Evolutionary conservation across 331 rosid species (phyloP).

Genomic region (Malus hybrid): DNA sequence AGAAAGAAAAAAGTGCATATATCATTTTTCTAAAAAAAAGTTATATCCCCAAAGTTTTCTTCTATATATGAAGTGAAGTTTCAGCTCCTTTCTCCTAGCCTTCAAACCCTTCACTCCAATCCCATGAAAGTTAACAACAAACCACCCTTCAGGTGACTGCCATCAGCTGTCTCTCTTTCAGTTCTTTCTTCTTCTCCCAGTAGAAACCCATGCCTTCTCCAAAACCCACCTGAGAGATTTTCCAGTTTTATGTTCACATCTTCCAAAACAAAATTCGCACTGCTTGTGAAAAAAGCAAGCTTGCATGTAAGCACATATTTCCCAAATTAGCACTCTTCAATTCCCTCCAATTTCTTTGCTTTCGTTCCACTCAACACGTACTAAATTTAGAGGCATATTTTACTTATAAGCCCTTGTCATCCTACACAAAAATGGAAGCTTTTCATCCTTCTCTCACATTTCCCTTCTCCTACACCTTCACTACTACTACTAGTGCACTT

Average conservation of each 20-base stretch:
- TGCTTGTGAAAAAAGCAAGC: not conserved
- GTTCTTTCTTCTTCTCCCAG: slow-evolving; percentile 8
- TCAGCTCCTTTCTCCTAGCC: slow-evolving; percentile 8
- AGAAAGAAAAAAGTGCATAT: no score
- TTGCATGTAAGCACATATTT: slow-evolving; percentile 2
- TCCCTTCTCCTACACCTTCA: slow-evolving; percentile 8
- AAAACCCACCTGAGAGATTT: slow-evolving; percentile 13
- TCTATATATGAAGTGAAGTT: slow-evolving; percentile 24
- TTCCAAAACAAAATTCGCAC: slow-evolving; percentile 9
- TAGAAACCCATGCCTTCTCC: slow-evolving; percentile 1
- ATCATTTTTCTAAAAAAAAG: no score
- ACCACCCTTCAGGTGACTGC: not conserved
- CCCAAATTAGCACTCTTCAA: slow-evolving; percentile 3
- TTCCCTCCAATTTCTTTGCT: not conserved
- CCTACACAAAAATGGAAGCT: slow-evolving; percentile 6
- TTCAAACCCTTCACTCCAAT: not conserved
- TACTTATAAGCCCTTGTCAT: not conserved
- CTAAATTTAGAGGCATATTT: not conserved
- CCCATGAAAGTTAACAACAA: slow-evolving; percentile 2
- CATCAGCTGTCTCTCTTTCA: not conserved
- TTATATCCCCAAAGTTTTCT: not conserved
- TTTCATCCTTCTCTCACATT: slow-evolving; percentile 1
- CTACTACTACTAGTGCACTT: slow-evolving; percentile 3
- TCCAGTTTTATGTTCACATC: slow-evolving; percentile 13
- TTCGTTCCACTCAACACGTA: not conserved